phyloP scores from a whole-genome alignment of 305 asterid species.

The Fraxinus velutina region DNA sequence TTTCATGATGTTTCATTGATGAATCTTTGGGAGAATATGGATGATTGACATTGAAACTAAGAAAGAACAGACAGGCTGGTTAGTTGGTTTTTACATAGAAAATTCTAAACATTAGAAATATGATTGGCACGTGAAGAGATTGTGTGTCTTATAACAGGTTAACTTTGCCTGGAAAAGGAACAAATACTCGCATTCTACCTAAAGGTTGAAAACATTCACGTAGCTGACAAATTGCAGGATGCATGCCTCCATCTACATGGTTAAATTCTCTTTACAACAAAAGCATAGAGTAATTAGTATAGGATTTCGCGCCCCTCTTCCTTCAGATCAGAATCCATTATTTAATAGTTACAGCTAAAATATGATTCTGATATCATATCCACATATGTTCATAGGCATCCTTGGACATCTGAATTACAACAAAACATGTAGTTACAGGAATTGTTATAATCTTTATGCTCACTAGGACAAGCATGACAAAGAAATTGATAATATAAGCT shows the following conservation, averaged over 20 bases:
- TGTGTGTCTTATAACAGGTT: neutral
- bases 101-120: neutral
- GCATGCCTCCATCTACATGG: neutral
- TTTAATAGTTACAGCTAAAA: conserved; percentile 11
- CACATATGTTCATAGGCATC: conserved; percentile 13
- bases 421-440: conserved; percentile 10
- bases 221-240: neutral
- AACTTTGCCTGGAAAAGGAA: neutral
- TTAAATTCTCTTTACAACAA: neutral
- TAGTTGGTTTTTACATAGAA: conserved; percentile 11
- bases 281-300: neutral
- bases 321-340: neutral
- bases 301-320: neutral
- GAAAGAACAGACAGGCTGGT: neutral
- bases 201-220: neutral
- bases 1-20: neutral
- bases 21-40: neutral
- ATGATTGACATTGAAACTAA: neutral
- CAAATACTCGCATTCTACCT: neutral
- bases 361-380: neutral
- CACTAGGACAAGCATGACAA: conserved; percentile 19
- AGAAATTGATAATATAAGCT: conserved; percentile 11
- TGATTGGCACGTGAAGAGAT: neutral
- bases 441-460: conserved; percentile 11
- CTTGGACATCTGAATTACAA: neutral